Evolutionary conservation across 257 asterid species (phyloP).

Genomic region (Salvia hispanica): DNA sequence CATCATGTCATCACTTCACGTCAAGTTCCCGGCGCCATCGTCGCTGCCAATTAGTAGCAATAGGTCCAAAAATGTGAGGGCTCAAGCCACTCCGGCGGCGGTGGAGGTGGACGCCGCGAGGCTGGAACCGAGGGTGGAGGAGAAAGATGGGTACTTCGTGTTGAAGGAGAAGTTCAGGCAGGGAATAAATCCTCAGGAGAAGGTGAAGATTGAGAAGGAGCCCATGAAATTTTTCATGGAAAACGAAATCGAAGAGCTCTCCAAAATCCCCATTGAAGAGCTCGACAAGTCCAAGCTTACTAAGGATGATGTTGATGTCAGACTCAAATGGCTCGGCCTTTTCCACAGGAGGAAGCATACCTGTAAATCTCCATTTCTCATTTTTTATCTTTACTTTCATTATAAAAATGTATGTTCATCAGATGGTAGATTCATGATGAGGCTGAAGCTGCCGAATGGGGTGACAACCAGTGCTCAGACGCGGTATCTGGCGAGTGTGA

Average conservation of each 20-base stretch:
- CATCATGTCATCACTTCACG: conserved; percentile 69
- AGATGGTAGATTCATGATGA: conserved; percentile 99
- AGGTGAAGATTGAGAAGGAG: conserved; percentile 81
- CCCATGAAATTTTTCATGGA: conserved; percentile 90
- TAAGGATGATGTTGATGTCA: conserved; percentile 83
- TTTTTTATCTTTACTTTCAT: too few relatives aligned
- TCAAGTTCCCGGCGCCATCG: conserved; percentile 56
- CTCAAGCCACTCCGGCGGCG: conserved; percentile 59
- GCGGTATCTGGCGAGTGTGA: conserved; percentile 74
- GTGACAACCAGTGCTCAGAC: conserved; percentile 89
- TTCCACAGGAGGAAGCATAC: conserved; percentile 90
- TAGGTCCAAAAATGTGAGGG: conserved; percentile 35
- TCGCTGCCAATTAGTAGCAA: conserved; percentile 29
- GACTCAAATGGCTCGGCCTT: conserved; percentile 98
- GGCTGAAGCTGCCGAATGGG: conserved; percentile 95
- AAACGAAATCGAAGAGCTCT: conserved; percentile 70
- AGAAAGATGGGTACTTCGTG: conserved; percentile 69
- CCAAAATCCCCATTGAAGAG: conserved; percentile 68
- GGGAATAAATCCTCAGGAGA: conserved; percentile 87
- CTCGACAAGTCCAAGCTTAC: conserved; percentile 67
- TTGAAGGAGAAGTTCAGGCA: conserved; percentile 77
- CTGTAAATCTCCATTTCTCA: conserved; percentile 41
- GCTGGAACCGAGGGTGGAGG: conserved; percentile 81
- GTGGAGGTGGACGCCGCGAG: conserved; percentile 46
- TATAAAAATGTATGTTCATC: background rate